Conservation (phyloP, 139 green algal species). For the Pseudopediastrum boryanum region DNA sequence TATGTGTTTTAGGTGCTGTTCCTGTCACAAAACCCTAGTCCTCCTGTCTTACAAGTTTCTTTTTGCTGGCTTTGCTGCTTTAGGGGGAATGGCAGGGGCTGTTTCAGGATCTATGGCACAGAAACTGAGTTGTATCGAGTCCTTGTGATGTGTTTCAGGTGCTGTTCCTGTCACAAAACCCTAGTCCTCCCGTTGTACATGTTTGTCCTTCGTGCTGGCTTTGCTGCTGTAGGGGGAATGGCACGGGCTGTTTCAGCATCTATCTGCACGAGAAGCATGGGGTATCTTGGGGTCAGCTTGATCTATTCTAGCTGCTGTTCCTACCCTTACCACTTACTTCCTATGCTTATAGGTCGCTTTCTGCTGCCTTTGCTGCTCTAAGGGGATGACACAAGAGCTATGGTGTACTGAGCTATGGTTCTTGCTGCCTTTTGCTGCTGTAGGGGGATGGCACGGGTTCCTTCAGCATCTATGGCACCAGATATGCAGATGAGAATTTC, state of each 20-base stretch:
- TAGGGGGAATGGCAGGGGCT: conserved; percentile 92
- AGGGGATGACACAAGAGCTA: neutral
- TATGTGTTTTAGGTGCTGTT: no score
- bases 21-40: no score
- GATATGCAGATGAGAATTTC: conserved; percentile 97
- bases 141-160: no score
- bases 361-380: conserved; percentile 8
- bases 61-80: neutral
- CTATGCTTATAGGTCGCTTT: neutral
- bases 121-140: no score
- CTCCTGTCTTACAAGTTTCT: no score
- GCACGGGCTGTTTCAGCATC: no score
- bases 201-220: no score
- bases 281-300: neutral
- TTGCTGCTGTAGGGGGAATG: no score
- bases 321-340: neutral
- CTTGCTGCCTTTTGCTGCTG: neutral
- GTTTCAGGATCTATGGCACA: conserved; percentile 94
- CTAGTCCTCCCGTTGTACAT: no score
- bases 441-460: conserved; percentile 92
- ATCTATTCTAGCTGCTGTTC: neutral
- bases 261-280: no score
- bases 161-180: no score
- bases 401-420: neutral
- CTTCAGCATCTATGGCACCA: conserved; percentile 93